Conservation (phyloP, 306 rosid genomes). For the Pterocarpus macrocarpus region DNA sequence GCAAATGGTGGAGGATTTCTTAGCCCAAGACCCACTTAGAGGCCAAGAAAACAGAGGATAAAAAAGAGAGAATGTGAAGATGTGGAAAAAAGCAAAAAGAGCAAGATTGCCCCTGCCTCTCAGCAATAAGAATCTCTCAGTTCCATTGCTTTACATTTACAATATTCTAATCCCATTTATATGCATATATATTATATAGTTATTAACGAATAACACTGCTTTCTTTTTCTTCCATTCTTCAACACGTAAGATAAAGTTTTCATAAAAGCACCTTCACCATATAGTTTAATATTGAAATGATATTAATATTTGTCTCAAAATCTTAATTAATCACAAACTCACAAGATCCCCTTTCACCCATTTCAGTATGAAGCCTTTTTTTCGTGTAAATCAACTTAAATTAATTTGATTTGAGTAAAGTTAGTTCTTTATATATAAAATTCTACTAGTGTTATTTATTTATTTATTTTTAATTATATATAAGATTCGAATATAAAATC, state of each 20-base stretch:
- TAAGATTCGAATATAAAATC: no score
- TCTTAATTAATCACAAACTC: conserved; percentile 1
- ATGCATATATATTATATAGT: background rate
- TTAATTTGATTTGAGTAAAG: no score
- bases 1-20: conserved; percentile 44
- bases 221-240: conserved; percentile 59
- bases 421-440: no score
- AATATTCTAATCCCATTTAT: conserved; percentile 24
- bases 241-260: conserved; percentile 60
- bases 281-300: conserved; percentile 6
- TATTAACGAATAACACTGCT: conserved; percentile 25
- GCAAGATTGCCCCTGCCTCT: no score
- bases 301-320: background rate
- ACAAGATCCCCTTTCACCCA: background rate
- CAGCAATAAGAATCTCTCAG: conserved; percentile 33
- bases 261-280: conserved; percentile 58
- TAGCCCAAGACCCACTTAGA: conserved; percentile 59
- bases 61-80: conserved; percentile 36
- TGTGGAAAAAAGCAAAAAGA: no score
- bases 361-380: no score
- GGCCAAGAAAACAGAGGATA: conserved; percentile 49
- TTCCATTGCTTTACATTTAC: conserved; percentile 37
- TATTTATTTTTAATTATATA: no score
- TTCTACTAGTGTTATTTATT: no score
- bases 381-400: no score